Evolutionary conservation across 768 basidiomycete genomes (phyloP), one percentile per base, ranked within the genome.

Genomic region (Chiua virens): DNA sequence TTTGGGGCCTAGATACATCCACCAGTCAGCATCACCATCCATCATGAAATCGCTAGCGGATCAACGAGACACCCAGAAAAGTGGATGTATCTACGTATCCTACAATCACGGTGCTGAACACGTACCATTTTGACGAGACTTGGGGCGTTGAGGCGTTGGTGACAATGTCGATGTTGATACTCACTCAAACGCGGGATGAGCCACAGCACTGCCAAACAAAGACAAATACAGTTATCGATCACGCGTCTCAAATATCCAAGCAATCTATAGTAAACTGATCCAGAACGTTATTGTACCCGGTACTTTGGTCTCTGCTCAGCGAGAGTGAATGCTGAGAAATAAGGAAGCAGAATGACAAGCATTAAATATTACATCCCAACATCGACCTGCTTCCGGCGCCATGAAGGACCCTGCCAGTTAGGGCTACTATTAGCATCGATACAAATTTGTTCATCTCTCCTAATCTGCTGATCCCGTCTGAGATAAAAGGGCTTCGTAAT

Each of bases 1-100:
- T 89, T 92, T 71, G 90, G 90, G 57, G 90, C 75, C 90, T 92
- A 76, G 50, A 37, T 47, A 62, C 78, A 85, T 84, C 83, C 75
- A 55, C 43, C 53, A 17, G 72, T 79, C 70, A 80, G 79, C 53
- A 21, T 55, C 54, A 35, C 66, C 68, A 86, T 86, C 83, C 85
- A 83, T 52, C 74, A 15, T 34, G 15, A 38, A 30, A 46, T 34
- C 14, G 21, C 10, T 6, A 28, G 49, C 27, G 28, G 36, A 49
- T 51, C 32, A 20, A 55, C 41, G 8, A 10, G 32, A 59, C 34
- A 56, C 8, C 1, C 18, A 40, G 35, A 51, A 7, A 14, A 23
- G 8, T 54, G 8, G 21, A 20, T 13, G 22, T 44, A 18, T 38
- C n/a, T 9, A 23, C 0, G 21, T 25, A 20, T 53, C 35, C 34